Conservation (phyloP, 2,329 filamentous ascomycete genomes). For the Macroventuria anomochaeta region DNA sequence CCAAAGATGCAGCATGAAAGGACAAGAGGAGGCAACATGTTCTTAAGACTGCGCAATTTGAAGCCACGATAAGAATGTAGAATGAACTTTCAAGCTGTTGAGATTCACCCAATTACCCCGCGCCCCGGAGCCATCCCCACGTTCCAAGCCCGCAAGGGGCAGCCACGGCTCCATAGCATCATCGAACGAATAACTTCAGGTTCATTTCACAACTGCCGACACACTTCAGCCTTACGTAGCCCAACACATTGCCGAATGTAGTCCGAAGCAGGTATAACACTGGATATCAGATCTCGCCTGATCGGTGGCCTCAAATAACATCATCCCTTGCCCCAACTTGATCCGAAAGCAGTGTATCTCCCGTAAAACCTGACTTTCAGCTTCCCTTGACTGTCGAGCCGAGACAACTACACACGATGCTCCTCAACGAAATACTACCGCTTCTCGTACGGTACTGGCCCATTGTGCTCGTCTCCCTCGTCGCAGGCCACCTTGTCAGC, state of each 20-base stretch:
- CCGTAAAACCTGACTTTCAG: not conserved
- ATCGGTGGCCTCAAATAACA: constrained; percentile 6
- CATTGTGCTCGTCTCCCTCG: constrained; percentile 40
- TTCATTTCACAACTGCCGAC: constrained; percentile 17
- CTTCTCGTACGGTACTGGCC: constrained; percentile 53
- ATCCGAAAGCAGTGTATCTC: not conserved
- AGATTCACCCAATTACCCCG: constrained; percentile 2
- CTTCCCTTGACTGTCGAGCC: not conserved
- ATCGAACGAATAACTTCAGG: not conserved
- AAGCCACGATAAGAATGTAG: not conserved
- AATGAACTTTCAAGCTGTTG: constrained; percentile 4
- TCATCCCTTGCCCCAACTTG: not conserved
- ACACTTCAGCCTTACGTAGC: constrained; percentile 1
- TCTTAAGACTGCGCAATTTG: not conserved
- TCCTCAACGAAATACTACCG: constrained; percentile 45
- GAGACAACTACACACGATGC: constrained; percentile 32
- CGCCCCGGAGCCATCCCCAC: constrained; percentile 1
- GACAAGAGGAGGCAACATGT: not conserved
- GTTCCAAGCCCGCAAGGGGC: not conserved
- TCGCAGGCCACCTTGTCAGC: constrained; percentile 47
- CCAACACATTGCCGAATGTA: not conserved
- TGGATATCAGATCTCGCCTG: not conserved
- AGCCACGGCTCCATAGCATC: constrained; percentile 3
- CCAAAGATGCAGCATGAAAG: not conserved
- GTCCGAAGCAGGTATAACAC: not conserved